These are phyloP conservation scores for Protostelium mycophagum DNA, from an alignment of 78 protist genomes.

Conservation along the genomic window DNA sequence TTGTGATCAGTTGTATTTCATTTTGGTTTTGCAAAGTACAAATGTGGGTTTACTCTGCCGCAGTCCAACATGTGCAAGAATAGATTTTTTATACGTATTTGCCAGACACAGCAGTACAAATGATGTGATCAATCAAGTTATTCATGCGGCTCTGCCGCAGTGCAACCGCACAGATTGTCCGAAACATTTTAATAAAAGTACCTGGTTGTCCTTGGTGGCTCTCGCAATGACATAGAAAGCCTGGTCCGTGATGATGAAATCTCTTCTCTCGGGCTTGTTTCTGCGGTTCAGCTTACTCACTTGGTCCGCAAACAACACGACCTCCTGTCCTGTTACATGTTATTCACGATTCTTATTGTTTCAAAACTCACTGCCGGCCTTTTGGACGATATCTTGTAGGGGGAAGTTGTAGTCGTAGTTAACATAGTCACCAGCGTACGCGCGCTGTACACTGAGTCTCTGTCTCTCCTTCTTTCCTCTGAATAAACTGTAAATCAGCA, in stretches of 20 bases:
- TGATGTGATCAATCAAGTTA: not conserved
- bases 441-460: conserved; percentile 53
- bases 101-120: too few species aligned
- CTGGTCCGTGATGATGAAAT: conserved; percentile 50
- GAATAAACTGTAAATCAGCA: conserved; percentile 50
- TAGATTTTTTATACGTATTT: too few species aligned
- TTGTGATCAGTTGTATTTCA: not conserved
- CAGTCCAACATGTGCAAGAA: too few species aligned
- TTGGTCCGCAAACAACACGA: conserved; percentile 54
- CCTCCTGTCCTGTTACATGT: conserved; percentile 40
- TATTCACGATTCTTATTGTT: not conserved
- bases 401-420: conserved; percentile 63
- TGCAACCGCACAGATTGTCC: not conserved
- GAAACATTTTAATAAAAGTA: not conserved
- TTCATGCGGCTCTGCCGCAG: not conserved
- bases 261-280: conserved; percentile 31
- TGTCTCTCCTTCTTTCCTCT: conserved; percentile 70
- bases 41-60: too few species aligned
- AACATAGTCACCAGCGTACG: conserved; percentile 55
- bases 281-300: conserved; percentile 39
- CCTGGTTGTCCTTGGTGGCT: conserved; percentile 51
- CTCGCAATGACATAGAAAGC: conserved; percentile 57
- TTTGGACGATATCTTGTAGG: conserved; percentile 49
- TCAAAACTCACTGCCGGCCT: conserved; percentile 22
- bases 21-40: too few species aligned